A percentile compares a stretch with the other conserved stretches of the same genome.
Evolutionary conservation across 257 asterid species (phyloP).

Genomic region (Thymus mandschuricus): DNA sequence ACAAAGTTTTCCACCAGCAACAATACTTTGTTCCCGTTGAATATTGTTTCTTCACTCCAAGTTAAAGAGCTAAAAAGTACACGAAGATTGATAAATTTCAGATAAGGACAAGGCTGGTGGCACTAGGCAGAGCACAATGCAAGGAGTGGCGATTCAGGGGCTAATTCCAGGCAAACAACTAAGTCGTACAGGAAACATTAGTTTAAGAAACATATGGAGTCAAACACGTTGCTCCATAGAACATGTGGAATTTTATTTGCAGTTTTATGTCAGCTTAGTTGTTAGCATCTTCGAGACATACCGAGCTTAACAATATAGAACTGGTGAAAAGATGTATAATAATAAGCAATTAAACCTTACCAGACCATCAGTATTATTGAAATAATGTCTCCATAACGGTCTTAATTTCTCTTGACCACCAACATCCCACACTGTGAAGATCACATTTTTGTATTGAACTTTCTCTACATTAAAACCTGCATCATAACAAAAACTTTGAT

Average conservation of each 20-base stretch:
- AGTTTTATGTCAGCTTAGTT: not conserved
- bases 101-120: constrained; percentile 10
- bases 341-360: constrained; percentile 45
- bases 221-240: constrained; percentile 13
- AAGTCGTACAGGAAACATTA: constrained; percentile 16
- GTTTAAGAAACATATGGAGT: constrained; percentile 1
- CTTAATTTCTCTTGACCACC: constrained; percentile 96
- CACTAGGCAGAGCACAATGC: constrained; percentile 9
- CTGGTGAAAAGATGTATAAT: constrained; percentile 10
- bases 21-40: not conserved
- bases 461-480: constrained; percentile 98
- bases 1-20: constrained; percentile 18
- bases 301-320: constrained; percentile 12
- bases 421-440: constrained; percentile 98
- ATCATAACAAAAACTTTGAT: constrained; percentile 35
- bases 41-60: constrained; percentile 13
- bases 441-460: constrained; percentile 91
- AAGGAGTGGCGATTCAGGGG: constrained; percentile 10
- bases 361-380: constrained; percentile 93
- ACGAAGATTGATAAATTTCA: constrained; percentile 21
- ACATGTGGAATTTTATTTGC: constrained; percentile 19
- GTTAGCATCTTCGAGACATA: constrained; percentile 14
- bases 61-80: constrained; percentile 7
- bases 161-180: constrained; percentile 21
- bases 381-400: constrained; percentile 98